phyloP scores from a whole-genome alignment of 2,329 filamentous ascomycete genomes.

The Cladosporium colombiae region DNA sequence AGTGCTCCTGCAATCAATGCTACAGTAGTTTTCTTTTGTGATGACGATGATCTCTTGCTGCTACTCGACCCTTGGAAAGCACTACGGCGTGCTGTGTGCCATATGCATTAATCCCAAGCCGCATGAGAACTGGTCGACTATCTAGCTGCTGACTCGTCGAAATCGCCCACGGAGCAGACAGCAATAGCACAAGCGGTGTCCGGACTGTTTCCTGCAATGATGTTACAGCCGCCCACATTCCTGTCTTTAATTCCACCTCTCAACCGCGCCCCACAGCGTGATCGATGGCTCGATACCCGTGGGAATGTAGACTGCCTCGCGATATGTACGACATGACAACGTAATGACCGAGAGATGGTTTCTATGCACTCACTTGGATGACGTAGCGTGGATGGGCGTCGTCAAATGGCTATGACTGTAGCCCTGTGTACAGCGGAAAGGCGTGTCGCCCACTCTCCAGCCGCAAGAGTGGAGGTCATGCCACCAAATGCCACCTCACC shows the following conservation, averaged over 20 bases:
- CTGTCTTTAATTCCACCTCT: too few species aligned
- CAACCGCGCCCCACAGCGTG: neutral
- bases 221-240: too few species aligned
- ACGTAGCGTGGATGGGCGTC: neutral
- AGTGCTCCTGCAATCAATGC: constrained; percentile 20
- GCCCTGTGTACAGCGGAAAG: neutral
- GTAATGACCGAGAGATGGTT: neutral
- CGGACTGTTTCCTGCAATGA: neutral
- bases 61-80: neutral
- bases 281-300: neutral
- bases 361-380: neutral
- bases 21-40: constrained; percentile 21
- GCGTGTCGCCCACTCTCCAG: neutral
- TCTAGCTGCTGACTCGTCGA: neutral
- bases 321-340: neutral
- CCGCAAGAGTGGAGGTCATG: constrained; percentile 6
- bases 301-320: neutral
- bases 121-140: neutral
- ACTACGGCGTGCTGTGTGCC: neutral
- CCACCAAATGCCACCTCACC: neutral
- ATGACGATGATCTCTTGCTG: neutral
- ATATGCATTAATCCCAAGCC: neutral
- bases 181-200: neutral
- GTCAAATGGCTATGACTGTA: neutral
- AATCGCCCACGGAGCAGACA: neutral